phyloP scores from a whole-genome alignment of 2,329 filamentous ascomycete species.

The Zymoseptoria crescenta region DNA sequence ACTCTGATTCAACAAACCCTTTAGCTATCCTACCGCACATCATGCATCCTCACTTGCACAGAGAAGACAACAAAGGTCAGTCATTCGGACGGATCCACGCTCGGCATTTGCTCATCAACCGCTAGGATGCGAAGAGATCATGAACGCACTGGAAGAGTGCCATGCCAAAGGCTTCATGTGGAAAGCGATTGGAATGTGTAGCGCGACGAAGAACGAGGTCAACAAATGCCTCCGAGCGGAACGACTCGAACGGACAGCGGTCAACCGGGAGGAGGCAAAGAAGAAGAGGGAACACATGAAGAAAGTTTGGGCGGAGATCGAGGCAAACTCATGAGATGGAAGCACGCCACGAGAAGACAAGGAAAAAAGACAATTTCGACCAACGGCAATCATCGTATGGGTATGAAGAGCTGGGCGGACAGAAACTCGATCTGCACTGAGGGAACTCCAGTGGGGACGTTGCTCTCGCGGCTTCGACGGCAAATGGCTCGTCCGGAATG shows the following conservation, averaged over 20 bases:
- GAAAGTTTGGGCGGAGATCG: constrained; percentile 70
- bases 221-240: constrained; percentile 78
- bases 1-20: not conserved
- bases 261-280: constrained; percentile 65
- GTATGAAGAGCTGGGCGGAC: too few species aligned
- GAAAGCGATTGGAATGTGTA: constrained; percentile 88
- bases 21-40: not conserved
- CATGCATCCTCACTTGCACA: constrained; percentile 98
- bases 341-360: not conserved
- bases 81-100: not conserved
- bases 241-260: constrained; percentile 66
- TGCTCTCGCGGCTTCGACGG: too few species aligned
- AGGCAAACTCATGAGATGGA: constrained; percentile 53
- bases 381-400: too few species aligned
- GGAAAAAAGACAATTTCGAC: not conserved
- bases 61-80: constrained; percentile 76
- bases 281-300: constrained; percentile 66
- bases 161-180: constrained; percentile 86
- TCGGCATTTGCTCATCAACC: constrained; percentile 6
- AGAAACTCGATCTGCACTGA: too few species aligned
- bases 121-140: constrained; percentile 90
- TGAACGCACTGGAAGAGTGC: constrained; percentile 90
- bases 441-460: too few species aligned
- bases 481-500: too few species aligned
- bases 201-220: constrained; percentile 72